Percentiles rank a stretch among this genome's conserved stretches.
phyloP scores from a whole-genome alignment of 495 filamentous ascomycete species.

The Daldinia bambusicola region DNA sequence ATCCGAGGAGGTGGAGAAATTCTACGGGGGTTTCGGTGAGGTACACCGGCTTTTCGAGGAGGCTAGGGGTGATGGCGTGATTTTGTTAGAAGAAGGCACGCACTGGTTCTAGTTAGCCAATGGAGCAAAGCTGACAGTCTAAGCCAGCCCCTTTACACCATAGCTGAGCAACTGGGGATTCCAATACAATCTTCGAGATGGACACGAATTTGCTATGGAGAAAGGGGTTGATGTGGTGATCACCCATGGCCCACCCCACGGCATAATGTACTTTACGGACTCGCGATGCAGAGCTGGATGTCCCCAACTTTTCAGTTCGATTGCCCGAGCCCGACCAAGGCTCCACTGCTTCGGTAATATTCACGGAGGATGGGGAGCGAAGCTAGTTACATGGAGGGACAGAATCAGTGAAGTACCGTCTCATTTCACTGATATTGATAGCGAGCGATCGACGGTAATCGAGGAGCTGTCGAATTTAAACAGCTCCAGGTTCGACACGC shows the following conservation, averaged over 20 bases:
- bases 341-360: not conserved
- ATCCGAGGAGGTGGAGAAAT: not conserved
- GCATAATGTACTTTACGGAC: not conserved
- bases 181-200: not conserved
- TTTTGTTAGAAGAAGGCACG: not conserved
- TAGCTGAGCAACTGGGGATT: not conserved
- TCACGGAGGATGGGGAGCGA: not conserved
- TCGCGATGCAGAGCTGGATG: not conserved
- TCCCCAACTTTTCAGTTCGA: not conserved
- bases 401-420: not conserved
- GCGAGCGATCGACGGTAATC: not conserved
- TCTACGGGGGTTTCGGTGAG: not conserved
- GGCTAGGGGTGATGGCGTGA: not conserved
- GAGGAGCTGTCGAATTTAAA: not conserved
- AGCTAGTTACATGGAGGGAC: not conserved
- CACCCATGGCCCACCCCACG: not conserved
- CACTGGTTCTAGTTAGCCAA: not conserved
- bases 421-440: not conserved
- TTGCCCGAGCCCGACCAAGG: not conserved
- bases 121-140: not conserved
- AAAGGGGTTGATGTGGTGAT: not conserved
- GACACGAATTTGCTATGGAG: not conserved
- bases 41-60: not conserved
- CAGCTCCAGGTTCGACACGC: not conserved
- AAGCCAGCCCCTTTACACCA: not conserved